Conservation (phyloP, 805 yeast genomes). For the Komagataella ulmi region DNA sequence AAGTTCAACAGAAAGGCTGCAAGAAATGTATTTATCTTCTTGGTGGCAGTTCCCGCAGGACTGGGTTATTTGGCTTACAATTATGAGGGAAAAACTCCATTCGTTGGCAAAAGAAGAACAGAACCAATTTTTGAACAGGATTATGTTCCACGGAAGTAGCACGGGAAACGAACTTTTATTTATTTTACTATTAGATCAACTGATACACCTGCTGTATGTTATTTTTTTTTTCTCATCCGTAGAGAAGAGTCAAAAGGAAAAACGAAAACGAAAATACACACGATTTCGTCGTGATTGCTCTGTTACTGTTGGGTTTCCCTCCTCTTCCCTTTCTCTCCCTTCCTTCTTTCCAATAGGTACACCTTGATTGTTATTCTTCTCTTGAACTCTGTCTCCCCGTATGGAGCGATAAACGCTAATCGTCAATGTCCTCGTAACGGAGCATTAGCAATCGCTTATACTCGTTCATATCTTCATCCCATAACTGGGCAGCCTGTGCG, state of each 20-base stretch:
- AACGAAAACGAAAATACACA: background rate
- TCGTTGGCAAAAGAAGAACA: constrained; percentile 17
- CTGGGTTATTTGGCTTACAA: constrained; percentile 17
- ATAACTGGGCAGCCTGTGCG: constrained; percentile 94
- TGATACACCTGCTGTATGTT: background rate
- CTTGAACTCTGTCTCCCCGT: background rate
- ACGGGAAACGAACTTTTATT: background rate
- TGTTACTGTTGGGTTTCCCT: background rate
- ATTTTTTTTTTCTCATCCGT: background rate
- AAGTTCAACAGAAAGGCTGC: constrained; percentile 17
- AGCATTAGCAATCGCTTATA: constrained; percentile 34
- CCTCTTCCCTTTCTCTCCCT: background rate
- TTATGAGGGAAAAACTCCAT: constrained; percentile 12
- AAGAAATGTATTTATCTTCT: constrained; percentile 13
- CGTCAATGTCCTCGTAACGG: background rate
- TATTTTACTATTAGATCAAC: background rate
- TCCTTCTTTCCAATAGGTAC: background rate
- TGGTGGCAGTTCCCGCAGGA: constrained; percentile 19
- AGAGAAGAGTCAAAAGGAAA: background rate
- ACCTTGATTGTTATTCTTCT: background rate
- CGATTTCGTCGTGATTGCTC: background rate
- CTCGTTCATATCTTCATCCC: constrained; percentile 85
- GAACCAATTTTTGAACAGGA: constrained; percentile 10
- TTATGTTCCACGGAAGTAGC: constrained; percentile 3
- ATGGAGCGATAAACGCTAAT: background rate